These are phyloP conservation scores for Exidia glandulosa DNA, from an alignment of 768 basidiomycete genomes.

Conservation along the genomic window DNA sequence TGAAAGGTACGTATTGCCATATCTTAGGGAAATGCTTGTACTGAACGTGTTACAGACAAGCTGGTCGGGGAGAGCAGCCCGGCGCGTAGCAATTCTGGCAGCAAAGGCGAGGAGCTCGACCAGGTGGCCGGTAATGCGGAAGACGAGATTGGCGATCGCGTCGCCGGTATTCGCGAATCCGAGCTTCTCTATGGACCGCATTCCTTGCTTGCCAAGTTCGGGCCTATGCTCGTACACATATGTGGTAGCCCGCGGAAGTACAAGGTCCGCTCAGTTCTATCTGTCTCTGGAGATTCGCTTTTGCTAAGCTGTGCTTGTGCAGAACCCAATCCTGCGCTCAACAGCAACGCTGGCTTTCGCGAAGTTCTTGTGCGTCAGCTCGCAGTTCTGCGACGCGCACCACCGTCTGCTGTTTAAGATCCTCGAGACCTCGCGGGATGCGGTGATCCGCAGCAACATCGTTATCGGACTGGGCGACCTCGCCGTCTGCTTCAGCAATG, in stretches of 20 bases:
- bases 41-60: background rate
- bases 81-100: slow-evolving; percentile 33
- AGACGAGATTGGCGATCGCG: slow-evolving; percentile 93
- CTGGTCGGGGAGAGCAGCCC: slow-evolving; percentile 38
- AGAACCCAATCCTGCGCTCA: slow-evolving; percentile 82
- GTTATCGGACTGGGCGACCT: slow-evolving; percentile 97
- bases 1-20: slow-evolving; percentile 42
- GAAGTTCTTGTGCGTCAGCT: slow-evolving; percentile 94
- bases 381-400: slow-evolving; percentile 85
- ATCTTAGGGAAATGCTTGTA: background rate
- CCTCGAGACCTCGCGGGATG: slow-evolving; percentile 81
- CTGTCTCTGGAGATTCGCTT: background rate
- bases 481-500: slow-evolving; percentile 93
- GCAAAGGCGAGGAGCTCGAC: slow-evolving; percentile 76
- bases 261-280: slow-evolving; percentile 43
- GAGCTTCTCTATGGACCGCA: slow-evolving; percentile 78
- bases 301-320: background rate
- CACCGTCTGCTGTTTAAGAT: slow-evolving; percentile 87
- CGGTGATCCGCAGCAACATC: slow-evolving; percentile 88
- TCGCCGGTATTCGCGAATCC: slow-evolving; percentile 71
- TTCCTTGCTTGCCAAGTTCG: slow-evolving; percentile 75
- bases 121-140: slow-evolving; percentile 96
- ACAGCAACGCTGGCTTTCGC: slow-evolving; percentile 83
- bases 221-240: slow-evolving; percentile 83
- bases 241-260: slow-evolving; percentile 85